A percentile compares a stretch with the other conserved stretches of the same genome.
phyloP scores from a whole-genome alignment of 306 rosid species.

The Rosa persica region DNA sequence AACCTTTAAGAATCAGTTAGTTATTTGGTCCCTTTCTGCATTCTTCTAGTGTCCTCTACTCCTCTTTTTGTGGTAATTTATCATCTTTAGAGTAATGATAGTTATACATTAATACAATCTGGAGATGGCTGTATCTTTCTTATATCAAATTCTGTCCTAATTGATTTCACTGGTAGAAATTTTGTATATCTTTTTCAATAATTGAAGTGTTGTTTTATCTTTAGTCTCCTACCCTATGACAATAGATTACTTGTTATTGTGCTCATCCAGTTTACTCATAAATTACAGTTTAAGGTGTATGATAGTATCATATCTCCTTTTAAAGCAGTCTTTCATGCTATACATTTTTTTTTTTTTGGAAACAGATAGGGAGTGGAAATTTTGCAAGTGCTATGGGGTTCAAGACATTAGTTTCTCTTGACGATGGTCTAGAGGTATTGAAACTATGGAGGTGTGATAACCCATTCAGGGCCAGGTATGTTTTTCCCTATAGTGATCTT shows the following conservation, averaged over 20 bases:
- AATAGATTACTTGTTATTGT: neutral
- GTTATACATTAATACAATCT: neutral
- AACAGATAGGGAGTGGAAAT: constrained; percentile 73
- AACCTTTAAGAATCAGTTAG: neutral
- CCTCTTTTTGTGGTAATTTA: neutral
- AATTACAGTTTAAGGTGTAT: neutral
- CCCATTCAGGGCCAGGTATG: constrained; percentile 74
- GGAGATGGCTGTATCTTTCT: neutral
- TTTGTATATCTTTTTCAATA: neutral
- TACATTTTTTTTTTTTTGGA: constrained; percentile 15
- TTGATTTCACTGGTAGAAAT: neutral
- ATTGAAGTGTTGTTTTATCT: neutral
- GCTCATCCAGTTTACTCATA: no score
- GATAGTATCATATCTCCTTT: neutral
- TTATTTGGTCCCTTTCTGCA: neutral
- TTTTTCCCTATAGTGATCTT: neutral
- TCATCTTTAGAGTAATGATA: neutral
- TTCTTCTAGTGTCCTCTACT: neutral
- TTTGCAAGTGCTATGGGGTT: constrained; percentile 68
- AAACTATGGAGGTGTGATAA: constrained; percentile 57
- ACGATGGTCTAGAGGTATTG: constrained; percentile 58
- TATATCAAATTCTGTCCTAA: neutral
- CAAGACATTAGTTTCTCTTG: constrained; percentile 69
- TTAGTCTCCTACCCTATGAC: neutral
- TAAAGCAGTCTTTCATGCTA: neutral